Evolutionary conservation across 2,329 filamentous ascomycete genomes (phyloP).

Genomic region (Myriosclerotinia curreyana): DNA sequence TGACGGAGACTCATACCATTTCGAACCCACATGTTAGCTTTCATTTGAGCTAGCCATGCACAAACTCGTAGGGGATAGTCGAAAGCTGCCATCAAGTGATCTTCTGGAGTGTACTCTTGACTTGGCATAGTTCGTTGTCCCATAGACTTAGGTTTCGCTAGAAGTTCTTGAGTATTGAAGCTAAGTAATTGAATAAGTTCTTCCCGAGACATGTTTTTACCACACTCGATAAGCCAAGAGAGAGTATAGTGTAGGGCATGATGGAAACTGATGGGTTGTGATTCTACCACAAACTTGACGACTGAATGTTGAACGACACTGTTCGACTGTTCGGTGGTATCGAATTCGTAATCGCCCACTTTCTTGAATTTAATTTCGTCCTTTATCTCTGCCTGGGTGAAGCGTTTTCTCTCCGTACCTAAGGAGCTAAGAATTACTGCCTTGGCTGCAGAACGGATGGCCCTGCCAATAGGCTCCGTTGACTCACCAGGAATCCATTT

Average conservation of each 20-base stretch:
- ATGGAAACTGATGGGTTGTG: conserved; percentile 92
- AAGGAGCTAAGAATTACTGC: conserved; percentile 85
- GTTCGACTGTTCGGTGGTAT: conserved; percentile 43
- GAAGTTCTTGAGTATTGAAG: conserved; percentile 69
- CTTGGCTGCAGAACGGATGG: conserved; percentile 73
- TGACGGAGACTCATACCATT: conserved; percentile 95
- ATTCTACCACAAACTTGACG: conserved; percentile 84
- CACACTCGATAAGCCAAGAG: conserved; percentile 93
- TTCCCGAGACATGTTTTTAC: conserved; percentile 67
- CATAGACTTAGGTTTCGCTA: conserved; percentile 61
- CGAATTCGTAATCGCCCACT: conserved; percentile 76
- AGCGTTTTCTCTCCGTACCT: conserved; percentile 82
- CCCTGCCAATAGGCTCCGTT: conserved; percentile 61
- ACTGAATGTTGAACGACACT: conserved; percentile 54
- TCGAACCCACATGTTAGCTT: conserved; percentile 96
- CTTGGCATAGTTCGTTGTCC: conserved; percentile 54
- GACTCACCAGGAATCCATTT: conserved; percentile 64
- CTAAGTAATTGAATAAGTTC: conserved; percentile 66
- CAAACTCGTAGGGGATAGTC: conserved; percentile 92
- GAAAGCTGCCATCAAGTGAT: conserved; percentile 82
- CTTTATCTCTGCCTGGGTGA: conserved; percentile 83
- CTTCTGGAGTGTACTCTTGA: conserved; percentile 62
- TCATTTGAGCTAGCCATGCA: conserved; percentile 97
- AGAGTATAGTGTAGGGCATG: conserved; percentile 94
- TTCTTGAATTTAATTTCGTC: conserved; percentile 80